Evolutionary conservation across 1,284 basidiomycete genomes (phyloP).

Genomic region (Trichosporon ovoides): DNA sequence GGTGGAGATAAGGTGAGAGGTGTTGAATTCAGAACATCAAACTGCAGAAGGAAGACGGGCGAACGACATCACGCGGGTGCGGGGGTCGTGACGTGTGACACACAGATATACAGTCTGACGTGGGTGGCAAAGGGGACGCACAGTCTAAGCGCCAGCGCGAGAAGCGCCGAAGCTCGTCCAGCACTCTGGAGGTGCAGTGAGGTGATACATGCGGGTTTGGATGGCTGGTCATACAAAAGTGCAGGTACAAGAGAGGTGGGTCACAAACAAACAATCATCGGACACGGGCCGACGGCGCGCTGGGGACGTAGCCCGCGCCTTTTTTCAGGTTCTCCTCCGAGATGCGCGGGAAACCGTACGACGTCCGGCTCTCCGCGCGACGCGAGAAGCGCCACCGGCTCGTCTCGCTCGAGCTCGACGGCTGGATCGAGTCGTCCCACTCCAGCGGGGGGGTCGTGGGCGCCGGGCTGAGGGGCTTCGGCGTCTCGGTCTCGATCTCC

Average conservation of each 20-base stretch:
- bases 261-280: not conserved
- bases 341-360: conserved; percentile 37
- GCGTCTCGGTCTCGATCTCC: conserved; percentile 2
- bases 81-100: no score
- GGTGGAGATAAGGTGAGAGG: no score
- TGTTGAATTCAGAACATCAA: no score
- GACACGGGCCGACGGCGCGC: not conserved
- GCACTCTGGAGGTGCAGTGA: not conserved
- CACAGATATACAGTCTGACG: no score
- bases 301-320: not conserved
- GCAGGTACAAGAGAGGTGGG: not conserved
- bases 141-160: no score
- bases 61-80: no score
- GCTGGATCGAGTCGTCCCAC: conserved; percentile 14
- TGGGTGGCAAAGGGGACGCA: no score
- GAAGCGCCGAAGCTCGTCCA: not conserved
- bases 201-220: conserved; percentile 1
- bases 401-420: conserved; percentile 13
- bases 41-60: no score
- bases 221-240: conserved; percentile 1
- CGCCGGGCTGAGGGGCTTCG: not conserved
- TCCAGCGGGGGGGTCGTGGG: conserved; percentile 19
- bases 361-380: conserved; percentile 4
- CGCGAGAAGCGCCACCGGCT: conserved; percentile 9
- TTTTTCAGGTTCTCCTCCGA: conserved; percentile 12